Conservation (phyloP, 75 land plant genomes). For the Adiantum capillusveneris region DNA sequence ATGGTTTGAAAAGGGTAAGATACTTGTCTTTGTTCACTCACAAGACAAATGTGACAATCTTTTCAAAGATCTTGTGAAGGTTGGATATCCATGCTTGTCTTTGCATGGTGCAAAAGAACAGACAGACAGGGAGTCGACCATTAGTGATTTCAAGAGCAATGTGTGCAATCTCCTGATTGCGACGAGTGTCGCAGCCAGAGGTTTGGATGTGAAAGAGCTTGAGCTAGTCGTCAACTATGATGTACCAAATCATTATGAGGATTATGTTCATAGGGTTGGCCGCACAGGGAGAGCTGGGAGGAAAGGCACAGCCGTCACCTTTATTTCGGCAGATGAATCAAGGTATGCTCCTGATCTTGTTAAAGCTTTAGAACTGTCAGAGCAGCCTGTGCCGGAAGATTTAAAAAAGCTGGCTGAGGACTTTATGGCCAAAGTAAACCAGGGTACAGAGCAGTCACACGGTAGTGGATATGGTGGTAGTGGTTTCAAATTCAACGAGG, state of each 20-base stretch:
- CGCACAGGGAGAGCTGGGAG: conserved; percentile 93
- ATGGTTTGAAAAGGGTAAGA: conserved; percentile 96
- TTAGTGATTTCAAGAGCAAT: conserved; percentile 82
- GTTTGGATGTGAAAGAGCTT: conserved; percentile 94
- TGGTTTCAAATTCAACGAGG: conserved; percentile 98
- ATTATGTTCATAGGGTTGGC: conserved; percentile 99
- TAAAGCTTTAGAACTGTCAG: conserved; percentile 88
- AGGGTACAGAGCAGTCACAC: conserved; percentile 87
- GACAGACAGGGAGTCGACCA: conserved; percentile 90
- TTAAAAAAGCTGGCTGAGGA: conserved; percentile 85
- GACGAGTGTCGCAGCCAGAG: conserved; percentile 94
- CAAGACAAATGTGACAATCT: conserved; percentile 94
- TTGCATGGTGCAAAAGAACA: conserved; percentile 98
- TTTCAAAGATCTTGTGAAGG: conserved; percentile 73
- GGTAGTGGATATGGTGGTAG: conserved; percentile 99
- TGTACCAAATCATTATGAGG: conserved; percentile 96
- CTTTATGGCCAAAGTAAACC: conserved; percentile 89
- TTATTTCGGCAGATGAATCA: conserved; percentile 79
- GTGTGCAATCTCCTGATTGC: conserved; percentile 93
- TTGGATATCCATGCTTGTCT: conserved; percentile 93
- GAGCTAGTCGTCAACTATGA: conserved; percentile 93
- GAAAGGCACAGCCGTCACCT: conserved; percentile 84
- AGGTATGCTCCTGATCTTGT: conserved; percentile 96
- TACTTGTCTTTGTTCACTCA: conserved; percentile 88
- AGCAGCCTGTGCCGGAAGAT: conserved; percentile 89